Evolutionary conservation across 2,329 filamentous ascomycete genomes (phyloP).

Genomic region (Aspergillus sp.): DNA sequence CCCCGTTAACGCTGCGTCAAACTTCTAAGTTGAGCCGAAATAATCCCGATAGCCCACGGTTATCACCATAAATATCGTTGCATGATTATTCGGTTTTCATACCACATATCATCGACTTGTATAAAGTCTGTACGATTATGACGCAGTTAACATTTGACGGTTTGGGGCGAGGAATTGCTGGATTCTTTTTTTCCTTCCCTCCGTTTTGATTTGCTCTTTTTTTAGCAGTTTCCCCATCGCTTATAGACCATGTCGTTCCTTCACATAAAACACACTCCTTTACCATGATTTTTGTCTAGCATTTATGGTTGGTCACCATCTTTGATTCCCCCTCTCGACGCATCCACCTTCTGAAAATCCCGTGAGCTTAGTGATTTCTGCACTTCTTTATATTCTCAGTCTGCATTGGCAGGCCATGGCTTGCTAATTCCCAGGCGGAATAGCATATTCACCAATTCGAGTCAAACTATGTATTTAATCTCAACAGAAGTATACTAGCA

Average conservation of each 20-base stretch:
- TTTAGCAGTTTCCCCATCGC: neutral
- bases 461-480: constrained; percentile 29
- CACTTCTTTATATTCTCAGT: constrained; percentile 13
- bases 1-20: constrained; percentile 51
- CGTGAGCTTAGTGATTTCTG: constrained; percentile 14
- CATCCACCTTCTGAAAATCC: constrained; percentile 14
- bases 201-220: constrained; percentile 19
- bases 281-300: constrained; percentile 21
- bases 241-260: constrained; percentile 23
- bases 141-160: constrained; percentile 34
- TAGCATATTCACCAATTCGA: constrained; percentile 16
- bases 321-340: constrained; percentile 21
- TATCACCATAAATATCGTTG: neutral
- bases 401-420: neutral
- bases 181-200: constrained; percentile 14
- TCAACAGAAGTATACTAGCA: constrained; percentile 16
- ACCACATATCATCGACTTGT: constrained; percentile 11
- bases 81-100: constrained; percentile 9
- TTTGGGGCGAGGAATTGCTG: constrained; percentile 27
- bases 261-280: constrained; percentile 20
- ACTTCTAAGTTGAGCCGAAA: constrained; percentile 39
- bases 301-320: constrained; percentile 20
- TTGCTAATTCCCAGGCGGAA: neutral
- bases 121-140: constrained; percentile 35
- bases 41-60: neutral